phyloP scores from a whole-genome alignment of 2,329 filamentous ascomycete genomes.

The Fusarium sp. region DNA sequence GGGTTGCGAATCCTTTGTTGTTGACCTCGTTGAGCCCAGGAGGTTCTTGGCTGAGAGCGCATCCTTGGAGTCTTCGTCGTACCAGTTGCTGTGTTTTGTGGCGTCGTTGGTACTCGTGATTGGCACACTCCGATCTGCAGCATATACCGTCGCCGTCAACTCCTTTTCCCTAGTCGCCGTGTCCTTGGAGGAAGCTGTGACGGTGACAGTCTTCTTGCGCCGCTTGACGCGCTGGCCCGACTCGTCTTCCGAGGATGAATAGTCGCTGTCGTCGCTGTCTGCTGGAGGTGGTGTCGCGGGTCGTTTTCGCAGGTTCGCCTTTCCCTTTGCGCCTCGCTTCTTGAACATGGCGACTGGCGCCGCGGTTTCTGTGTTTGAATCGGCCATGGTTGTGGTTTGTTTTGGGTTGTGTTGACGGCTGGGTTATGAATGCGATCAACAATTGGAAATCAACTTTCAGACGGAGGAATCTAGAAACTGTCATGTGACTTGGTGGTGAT shows the following conservation, averaged over 20 bases:
- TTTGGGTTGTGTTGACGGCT: not conserved
- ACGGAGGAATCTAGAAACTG: slow-evolving; percentile 23
- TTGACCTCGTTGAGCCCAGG: slow-evolving; percentile 64
- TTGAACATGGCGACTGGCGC: slow-evolving; percentile 80
- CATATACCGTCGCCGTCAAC: slow-evolving; percentile 63
- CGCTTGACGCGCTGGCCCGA: slow-evolving; percentile 82
- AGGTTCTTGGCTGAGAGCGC: slow-evolving; percentile 62
- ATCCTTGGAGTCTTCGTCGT: slow-evolving; percentile 74
- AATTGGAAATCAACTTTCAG: slow-evolving; percentile 32
- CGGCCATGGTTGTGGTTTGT: slow-evolving; percentile 26
- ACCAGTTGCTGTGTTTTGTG: slow-evolving; percentile 91
- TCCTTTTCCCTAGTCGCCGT: slow-evolving; percentile 49
- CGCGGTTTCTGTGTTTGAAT: slow-evolving; percentile 41
- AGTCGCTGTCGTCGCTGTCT: slow-evolving; percentile 68
- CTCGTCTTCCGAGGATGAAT: slow-evolving; percentile 81
- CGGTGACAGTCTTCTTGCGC: slow-evolving; percentile 72
- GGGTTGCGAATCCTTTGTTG: slow-evolving; percentile 48
- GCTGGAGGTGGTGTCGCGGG: slow-evolving; percentile 80
- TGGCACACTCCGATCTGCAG: slow-evolving; percentile 69
- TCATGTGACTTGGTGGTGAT: slow-evolving; percentile 27
- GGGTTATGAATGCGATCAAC: slow-evolving; percentile 1
- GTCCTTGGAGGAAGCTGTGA: slow-evolving; percentile 72
- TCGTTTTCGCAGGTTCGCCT: slow-evolving; percentile 82
- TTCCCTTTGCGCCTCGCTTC: slow-evolving; percentile 81
- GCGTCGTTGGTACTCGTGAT: slow-evolving; percentile 83